Base-by-base conservation (phyloP, 108 stramenopile genomes). In the Pseudonitzschia pungens region DNA sequence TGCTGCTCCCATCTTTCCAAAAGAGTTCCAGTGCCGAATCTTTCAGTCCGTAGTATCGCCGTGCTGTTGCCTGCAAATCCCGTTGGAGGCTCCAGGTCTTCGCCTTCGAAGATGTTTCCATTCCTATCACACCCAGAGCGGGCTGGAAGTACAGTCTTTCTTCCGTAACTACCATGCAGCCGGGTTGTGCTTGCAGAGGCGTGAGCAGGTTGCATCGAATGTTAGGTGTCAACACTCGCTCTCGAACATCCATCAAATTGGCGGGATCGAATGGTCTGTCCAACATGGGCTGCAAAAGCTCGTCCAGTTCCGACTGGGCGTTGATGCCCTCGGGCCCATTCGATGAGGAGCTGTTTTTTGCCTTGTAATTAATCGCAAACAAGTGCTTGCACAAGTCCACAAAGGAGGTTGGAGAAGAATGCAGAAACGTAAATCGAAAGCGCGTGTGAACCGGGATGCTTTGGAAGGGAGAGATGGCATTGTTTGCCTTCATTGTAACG, bases 21-120 rank as follows among this genome's bases (percentile, higher is more conserved):
- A 83, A 94, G 22, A 94, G 70, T 79, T 94, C 91, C 42, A 94
- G 24, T n/a, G 83, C 93, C 32, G 80, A 69, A 78, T 94, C 93
- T 51, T 86, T 80, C 66, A 94, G 70, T 50, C 91, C 93, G 51
- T 80, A 65, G 69, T 94, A 92, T 11, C 93, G 78, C 53, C 91
- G 76, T 21, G 93, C 91, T 6, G 80, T 71, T 24, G 88, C 91
- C 18, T 80, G 78, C 59, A 94, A 72, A 65, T 94, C 86, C 28
- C 69, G 59, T 22, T 73, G 56, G 27, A 65, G 24, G 16, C 33
- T 50, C 90, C 90, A 94, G 22, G 27, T 69, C 24, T 42, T 64
- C 36, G 76, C 76, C 50, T 73, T 24, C 71, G 75, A 44, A 26
- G 77, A 33, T 12, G 60, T 65, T 54, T 73, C 78, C 6, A 44